Base-by-base conservation (phyloP, 257 asterid species). In the Dorcoceras hygrometricum region DNA sequence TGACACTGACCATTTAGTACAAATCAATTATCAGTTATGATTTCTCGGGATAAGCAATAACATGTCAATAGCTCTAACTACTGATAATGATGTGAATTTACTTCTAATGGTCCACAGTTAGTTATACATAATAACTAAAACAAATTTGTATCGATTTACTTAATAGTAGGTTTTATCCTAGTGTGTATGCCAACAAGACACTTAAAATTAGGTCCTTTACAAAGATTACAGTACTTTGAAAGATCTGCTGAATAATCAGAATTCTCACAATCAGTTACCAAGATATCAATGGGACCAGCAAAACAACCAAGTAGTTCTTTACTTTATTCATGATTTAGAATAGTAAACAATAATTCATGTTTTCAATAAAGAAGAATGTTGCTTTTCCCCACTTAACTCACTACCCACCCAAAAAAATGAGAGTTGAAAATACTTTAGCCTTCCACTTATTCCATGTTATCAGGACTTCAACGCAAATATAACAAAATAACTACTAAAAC, bases 391-490 rank as follows among this genome's bases (percentile, higher is more conserved):
- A 57, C 24, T 27, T 23, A 58, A 19, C 57, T 55, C 55, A 64
- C 50, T 36, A 61, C n/a, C 19, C 43, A 19, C 31, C 69, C 65
- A 55, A 36, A 29, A 69, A 50, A 59, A 65, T 48, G 43, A 51
- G 48, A 23, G 60, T 50, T 53, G 71, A 67, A 62, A 63, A 51
- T 24, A 39, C 28, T 54, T 19, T 19, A 71, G 23, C 46, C 50
- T 22, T 25, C 25, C 54, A 59, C 51, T 72, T 57, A 63, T 50
- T 74, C 31, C 63, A 29, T 66, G 51, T 64, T 60, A 57, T 48
- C 70, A 62, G 43, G 66, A 62, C 50, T 29, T 74, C 57, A 76
- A 70, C 68, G 36, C 57, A 27, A 31, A 59, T 50, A 70, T 54
- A 65, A 79, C 29, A 9, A 75, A 43, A 27, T 70, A 54, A 46